A percentile compares a stretch with the other conserved stretches of the same genome.
These are phyloP conservation scores for Emergomyces pasteurianus DNA, from an alignment of 2,329 filamentous ascomycete species.

Conservation along the genomic window DNA sequence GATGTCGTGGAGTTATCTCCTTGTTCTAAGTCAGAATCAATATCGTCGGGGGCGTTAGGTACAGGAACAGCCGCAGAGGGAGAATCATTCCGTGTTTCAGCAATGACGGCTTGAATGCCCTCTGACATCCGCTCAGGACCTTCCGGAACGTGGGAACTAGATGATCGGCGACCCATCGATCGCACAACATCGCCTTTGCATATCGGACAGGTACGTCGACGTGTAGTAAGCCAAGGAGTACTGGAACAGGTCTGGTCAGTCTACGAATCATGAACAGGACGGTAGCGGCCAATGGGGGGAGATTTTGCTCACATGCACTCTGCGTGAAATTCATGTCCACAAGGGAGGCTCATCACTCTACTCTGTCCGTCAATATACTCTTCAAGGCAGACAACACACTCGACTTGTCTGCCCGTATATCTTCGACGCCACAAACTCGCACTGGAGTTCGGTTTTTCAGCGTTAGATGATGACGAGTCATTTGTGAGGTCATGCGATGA, in stretches of 20 bases:
- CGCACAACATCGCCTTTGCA: conserved; percentile 93
- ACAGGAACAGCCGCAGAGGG: conserved; percentile 41
- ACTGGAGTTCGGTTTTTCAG: conserved; percentile 36
- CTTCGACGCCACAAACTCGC: conserved; percentile 39
- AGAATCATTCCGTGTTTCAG: conserved; percentile 35
- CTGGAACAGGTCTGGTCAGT: conserved; percentile 35
- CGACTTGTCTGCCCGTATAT: conserved; percentile 57
- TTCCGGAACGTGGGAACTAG: conserved; percentile 3
- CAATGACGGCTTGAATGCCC: conserved; percentile 34
- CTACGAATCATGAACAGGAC: not conserved
- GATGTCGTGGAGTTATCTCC: conserved; percentile 24
- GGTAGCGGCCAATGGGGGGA: not conserved
- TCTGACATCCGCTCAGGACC: conserved; percentile 33
- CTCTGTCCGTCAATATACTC: conserved; percentile 93
- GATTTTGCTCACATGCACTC: conserved; percentile 81
- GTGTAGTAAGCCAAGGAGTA: conserved; percentile 91
- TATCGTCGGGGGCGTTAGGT: conserved; percentile 22
- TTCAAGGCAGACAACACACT: conserved; percentile 93
- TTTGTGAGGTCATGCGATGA: conserved; percentile 12
- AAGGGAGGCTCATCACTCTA: conserved; percentile 91
- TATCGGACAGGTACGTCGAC: conserved; percentile 92
- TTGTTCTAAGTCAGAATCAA: conserved; percentile 33
- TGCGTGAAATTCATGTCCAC: conserved; percentile 93
- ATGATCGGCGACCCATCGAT: conserved; percentile 27
- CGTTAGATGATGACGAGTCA: conserved; percentile 5